Evolutionary conservation across 768 basidiomycete genomes (phyloP), one percentile per base, ranked within the genome.

Genomic region (Phlebiopsis flavidoalba): DNA sequence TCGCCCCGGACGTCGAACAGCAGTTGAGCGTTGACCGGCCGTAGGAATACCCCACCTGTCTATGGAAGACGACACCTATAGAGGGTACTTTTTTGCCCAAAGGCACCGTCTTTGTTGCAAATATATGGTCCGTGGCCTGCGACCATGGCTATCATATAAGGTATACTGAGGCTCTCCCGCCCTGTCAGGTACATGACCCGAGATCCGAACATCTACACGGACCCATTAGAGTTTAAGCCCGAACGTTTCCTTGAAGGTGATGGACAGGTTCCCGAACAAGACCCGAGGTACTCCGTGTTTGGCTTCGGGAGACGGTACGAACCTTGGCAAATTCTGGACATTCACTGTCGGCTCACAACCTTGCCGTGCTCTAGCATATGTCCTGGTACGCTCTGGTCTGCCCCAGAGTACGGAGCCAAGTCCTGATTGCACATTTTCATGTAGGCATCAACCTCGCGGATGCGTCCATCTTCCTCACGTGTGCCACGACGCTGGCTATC

Each of bases 401-500:
- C 26, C 26, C 26, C 26, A 31, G 26, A 31, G 6, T 31, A 31
- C 26, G 3, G 26, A 31, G 26, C 26, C 45, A 33, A 40, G 48
- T 60, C 10, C 48, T 59, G 10, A 31, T 31, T 8, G 2, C 50
- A 11, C 26, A 17, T 6, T 49, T n/a, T 21, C 10, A 22, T 22
- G 50, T 8, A 15, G 14, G 50, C 22, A 15, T 31, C 14, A 51
- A 53, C 35, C 40, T 19, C 15, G 40, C 36, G 43, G 40, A 80
- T 19, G 71, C 74, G 1, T 77, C 75, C 3, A 57, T 74, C 3
- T 72, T 68, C 15, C 15, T 79, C 26, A 75, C 74, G 67, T 69
- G 73, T 12, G 72, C 76, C 4, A 73, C 74, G 26, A 69, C 66
- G 11, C 67, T 79, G 26, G 73, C 76, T 2, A n/a, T n/a, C n/a